Percentiles rank a stretch among this genome's conserved stretches.
phyloP scores from a whole-genome alignment of 495 filamentous ascomycete species.

The Hyaloscypha finlandica region DNA sequence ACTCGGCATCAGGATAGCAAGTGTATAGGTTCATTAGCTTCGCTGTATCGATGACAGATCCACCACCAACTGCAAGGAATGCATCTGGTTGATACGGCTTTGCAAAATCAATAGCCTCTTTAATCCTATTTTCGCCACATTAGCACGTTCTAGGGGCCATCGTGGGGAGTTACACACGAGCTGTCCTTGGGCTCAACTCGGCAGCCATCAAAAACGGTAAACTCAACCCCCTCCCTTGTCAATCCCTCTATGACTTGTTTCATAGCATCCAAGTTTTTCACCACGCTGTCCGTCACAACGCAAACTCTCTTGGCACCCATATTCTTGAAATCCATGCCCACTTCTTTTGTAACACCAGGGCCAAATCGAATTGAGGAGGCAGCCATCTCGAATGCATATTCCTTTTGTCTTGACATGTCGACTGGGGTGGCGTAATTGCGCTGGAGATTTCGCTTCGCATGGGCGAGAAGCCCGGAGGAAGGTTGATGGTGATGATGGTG shows the following conservation, averaged over 20 bases:
- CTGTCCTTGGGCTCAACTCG: slow-evolving; percentile 91
- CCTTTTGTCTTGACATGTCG: slow-evolving; percentile 73
- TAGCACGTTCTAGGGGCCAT: background rate
- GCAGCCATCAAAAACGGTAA: slow-evolving; percentile 75
- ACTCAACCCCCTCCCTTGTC: slow-evolving; percentile 73
- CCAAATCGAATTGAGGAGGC: slow-evolving; percentile 93
- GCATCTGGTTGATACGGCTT: slow-evolving; percentile 81
- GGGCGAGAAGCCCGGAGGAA: slow-evolving; percentile 50
- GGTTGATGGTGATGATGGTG: slow-evolving; percentile 66
- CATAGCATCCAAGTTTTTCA: slow-evolving; percentile 81
- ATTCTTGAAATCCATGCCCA: slow-evolving; percentile 98
- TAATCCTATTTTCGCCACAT: slow-evolving; percentile 55
- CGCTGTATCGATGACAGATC: slow-evolving; percentile 92
- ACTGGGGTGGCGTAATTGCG: slow-evolving; percentile 69
- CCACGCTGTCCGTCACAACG: slow-evolving; percentile 85
- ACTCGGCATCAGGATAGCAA: slow-evolving; percentile 82
- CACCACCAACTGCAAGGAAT: slow-evolving; percentile 88
- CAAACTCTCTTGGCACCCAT: slow-evolving; percentile 83
- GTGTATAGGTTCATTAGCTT: slow-evolving; percentile 98
- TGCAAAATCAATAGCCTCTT: slow-evolving; percentile 82
- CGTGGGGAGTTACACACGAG: slow-evolving; percentile 56
- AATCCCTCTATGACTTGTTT: slow-evolving; percentile 78
- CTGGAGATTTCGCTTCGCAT: slow-evolving; percentile 57
- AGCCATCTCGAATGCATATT: slow-evolving; percentile 99
- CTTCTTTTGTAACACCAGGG: slow-evolving; percentile 89